Base-by-base conservation (phyloP, 345 rosid species). In the Chamaenerion angustifolium region DNA sequence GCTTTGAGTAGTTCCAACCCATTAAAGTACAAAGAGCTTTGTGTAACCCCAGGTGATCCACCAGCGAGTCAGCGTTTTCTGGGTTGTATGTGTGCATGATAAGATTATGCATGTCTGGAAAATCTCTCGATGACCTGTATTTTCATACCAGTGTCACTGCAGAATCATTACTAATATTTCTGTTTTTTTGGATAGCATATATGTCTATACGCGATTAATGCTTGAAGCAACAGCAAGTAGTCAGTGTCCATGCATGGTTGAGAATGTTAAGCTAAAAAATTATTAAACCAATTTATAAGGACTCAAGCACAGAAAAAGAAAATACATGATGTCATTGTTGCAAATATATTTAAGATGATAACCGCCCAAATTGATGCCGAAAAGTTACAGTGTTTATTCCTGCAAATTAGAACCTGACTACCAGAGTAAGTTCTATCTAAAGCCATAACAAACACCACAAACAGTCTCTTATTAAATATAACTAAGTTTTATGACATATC, bases 1-100 rank as follows among this genome's bases (percentile, higher is more conserved):
- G 75, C 81, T 69, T 76, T 42, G 73, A 65, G 71, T 72, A 75
- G 76, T 77, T 77, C 96, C 96, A 93, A 60, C 99, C 94, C 99
- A 85, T 82, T 74, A 93, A 72, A 58, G 76, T 72, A 75, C 99
- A 88, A 10, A 88, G 78, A 61, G 99, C 96, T 74, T 75, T 85
- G 80, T 93, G 94, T 47, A 93, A 77, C 62, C 95, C 99, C 80
- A 88, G 69, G 78, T 93, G 96, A 64, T 75, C 95, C 83, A 82
- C 78, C 55, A 47, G 95, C 60, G 71, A 65, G 55, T 76, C 87
- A 62, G 80, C 71, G 69, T 75, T 78, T 59, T 88, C 96, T 61
- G 76, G 74, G 80, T 63, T 67, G 87, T 88, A 93, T 18, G 95
- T 63, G 73, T 93, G 99, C 94, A 82, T 69, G 64, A 93, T 71